Evolutionary conservation across 495 filamentous ascomycete genomes (phyloP).

Genomic region (Penicillium longicatenatum): DNA sequence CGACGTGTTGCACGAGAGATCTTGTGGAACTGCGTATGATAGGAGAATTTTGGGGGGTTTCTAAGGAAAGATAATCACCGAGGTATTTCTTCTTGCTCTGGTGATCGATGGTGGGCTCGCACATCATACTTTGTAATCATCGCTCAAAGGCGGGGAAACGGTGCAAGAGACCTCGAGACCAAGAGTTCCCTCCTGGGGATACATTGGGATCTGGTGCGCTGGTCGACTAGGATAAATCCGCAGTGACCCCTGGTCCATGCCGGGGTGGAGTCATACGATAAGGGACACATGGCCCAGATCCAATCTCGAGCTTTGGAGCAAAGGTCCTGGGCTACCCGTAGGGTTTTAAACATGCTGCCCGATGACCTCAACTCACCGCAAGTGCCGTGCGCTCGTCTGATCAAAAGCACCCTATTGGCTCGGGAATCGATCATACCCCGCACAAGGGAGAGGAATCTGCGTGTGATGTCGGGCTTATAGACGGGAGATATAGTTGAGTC

Average conservation of each 20-base stretch:
- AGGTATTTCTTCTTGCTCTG: not conserved
- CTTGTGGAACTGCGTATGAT: not conserved
- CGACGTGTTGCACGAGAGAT: slow-evolving; percentile 1
- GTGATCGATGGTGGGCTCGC: not conserved
- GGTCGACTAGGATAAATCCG: not conserved
- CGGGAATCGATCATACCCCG: slow-evolving; percentile 4
- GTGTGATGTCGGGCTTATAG: too few relatives aligned
- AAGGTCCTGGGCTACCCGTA: not conserved
- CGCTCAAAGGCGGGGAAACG: not conserved
- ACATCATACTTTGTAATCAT: not conserved
- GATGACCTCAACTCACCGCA: slow-evolving; percentile 9
- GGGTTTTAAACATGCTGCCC: not conserved
- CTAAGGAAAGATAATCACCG: not conserved
- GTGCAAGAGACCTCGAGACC: not conserved
- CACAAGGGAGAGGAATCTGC: not conserved
- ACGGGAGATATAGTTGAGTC: too few relatives aligned
- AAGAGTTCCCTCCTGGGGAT: not conserved
- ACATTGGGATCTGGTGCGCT: not conserved
- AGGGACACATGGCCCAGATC: not conserved
- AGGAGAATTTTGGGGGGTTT: not conserved
- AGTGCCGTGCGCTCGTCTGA: not conserved
- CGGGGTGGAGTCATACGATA: not conserved
- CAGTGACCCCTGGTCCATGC: slow-evolving; percentile 1
- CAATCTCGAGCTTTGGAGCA: not conserved
- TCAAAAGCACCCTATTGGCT: not conserved